phyloP scores from a whole-genome alignment of 371 early-diverging fungal genomes.

The Mortierella sp. region DNA sequence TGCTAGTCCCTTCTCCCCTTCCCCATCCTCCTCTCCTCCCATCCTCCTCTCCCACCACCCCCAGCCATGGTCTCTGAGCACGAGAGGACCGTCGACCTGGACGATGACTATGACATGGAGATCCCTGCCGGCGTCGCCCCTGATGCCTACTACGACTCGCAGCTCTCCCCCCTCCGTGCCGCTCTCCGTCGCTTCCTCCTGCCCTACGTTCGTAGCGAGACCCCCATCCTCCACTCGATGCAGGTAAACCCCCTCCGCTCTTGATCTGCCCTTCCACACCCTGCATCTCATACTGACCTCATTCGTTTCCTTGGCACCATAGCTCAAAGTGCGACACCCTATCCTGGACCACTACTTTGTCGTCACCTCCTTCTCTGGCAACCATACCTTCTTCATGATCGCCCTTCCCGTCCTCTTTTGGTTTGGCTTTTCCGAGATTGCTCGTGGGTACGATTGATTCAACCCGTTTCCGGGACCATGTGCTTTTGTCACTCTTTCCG shows the following conservation, averaged over 20 bases:
- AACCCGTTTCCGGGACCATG: too few relatives aligned
- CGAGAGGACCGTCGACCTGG: conserved; percentile 15
- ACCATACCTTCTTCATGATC: conserved; percentile 79
- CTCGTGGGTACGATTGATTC: conserved; percentile 60
- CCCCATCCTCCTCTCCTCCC: background rate
- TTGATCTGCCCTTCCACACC: background rate
- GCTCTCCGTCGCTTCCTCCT: conserved; percentile 60
- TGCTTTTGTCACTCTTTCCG: background rate
- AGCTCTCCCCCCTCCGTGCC: conserved; percentile 55
- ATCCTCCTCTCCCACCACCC: background rate
- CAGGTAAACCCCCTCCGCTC: too few relatives aligned
- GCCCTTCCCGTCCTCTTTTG: conserved; percentile 77
- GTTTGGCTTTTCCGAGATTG: conserved; percentile 71
- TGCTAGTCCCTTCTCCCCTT: background rate
- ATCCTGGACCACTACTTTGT: conserved; percentile 68
- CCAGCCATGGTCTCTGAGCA: conserved; percentile 12
- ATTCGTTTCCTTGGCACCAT: too few relatives aligned
- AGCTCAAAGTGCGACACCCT: conserved; percentile 55
- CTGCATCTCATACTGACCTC: too few relatives aligned
- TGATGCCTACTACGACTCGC: conserved; percentile 51
- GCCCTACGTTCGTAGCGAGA: conserved; percentile 65
- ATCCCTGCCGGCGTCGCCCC: conserved; percentile 53
- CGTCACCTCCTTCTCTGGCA: conserved; percentile 75
- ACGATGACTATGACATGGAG: conserved; percentile 47
- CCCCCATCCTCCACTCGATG: conserved; percentile 63